A percentile compares a stretch with the other conserved stretches of the same genome.
Conservation (phyloP, 805 yeast genomes). For the Ascoidea asiatica region DNA sequence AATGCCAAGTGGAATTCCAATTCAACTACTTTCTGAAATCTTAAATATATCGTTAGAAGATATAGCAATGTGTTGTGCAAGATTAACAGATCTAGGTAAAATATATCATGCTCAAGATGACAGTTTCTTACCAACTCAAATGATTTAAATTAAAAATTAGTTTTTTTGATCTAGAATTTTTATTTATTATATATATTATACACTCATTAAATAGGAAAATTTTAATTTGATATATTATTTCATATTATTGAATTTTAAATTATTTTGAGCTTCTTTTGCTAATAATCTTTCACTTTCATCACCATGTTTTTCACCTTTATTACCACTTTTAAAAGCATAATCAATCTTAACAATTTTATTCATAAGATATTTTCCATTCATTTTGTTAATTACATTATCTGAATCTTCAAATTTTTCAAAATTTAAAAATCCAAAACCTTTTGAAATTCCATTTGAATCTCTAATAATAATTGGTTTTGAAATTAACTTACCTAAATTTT, state of each 20-base stretch:
- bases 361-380: slow-evolving; percentile 60
- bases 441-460: slow-evolving; percentile 34
- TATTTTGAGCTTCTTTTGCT: slow-evolving; percentile 46
- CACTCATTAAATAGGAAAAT: too few relatives aligned
- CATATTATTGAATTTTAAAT: too few relatives aligned
- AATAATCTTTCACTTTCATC: slow-evolving; percentile 61
- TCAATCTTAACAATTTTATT: slow-evolving; percentile 46
- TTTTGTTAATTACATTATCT: slow-evolving; percentile 55
- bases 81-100: slow-evolving; percentile 53
- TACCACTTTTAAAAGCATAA: slow-evolving; percentile 60
- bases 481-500: slow-evolving; percentile 52
- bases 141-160: too few relatives aligned
- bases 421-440: slow-evolving; percentile 55
- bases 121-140: slow-evolving; percentile 30
- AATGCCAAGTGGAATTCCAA: slow-evolving; percentile 71
- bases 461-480: slow-evolving; percentile 36
- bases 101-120: slow-evolving; percentile 62
- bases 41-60: slow-evolving; percentile 35
- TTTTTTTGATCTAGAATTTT: too few relatives aligned
- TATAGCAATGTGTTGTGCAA: slow-evolving; percentile 34
- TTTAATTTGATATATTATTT: too few relatives aligned
- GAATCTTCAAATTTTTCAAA: slow-evolving; percentile 53
- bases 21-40: slow-evolving; percentile 43
- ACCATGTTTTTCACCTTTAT: slow-evolving; percentile 55
- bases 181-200: too few relatives aligned